These are phyloP conservation scores for Rhexocercosporidium sp. DNA, from an alignment of 2,329 filamentous ascomycete species.

Conservation along the genomic window DNA sequence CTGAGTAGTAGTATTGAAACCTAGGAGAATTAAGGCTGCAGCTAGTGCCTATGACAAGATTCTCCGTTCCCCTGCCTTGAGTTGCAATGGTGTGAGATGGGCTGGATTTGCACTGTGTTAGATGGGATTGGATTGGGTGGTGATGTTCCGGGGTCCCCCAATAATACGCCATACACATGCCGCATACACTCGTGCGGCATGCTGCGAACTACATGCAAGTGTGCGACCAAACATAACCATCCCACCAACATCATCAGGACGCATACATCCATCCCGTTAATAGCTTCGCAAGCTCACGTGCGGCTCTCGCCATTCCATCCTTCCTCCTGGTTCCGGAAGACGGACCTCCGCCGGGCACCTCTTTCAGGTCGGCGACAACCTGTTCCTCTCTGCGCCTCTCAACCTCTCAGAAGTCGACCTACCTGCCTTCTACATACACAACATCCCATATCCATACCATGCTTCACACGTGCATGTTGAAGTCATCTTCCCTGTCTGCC, in stretches of 20 bases:
- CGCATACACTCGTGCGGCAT: neutral
- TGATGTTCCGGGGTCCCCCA: neutral
- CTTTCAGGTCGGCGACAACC: conserved; percentile 3
- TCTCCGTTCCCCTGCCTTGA: conserved; percentile 9
- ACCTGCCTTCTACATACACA: neutral
- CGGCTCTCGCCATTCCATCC: neutral
- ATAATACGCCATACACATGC: neutral
- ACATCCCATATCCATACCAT: neutral
- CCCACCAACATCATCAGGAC: too few species aligned
- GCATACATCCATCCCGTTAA: neutral
- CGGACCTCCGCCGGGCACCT: conserved; percentile 3
- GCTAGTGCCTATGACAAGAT: neutral
- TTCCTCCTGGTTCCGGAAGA: neutral
- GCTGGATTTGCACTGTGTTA: neutral
- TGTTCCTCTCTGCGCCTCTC: neutral
- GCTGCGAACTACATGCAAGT: conserved; percentile 7
- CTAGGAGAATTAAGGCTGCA: conserved; percentile 9
- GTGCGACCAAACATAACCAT: neutral
- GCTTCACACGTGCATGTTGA: neutral
- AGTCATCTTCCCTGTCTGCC: neutral
- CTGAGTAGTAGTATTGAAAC: conserved; percentile 3
- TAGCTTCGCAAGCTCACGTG: neutral
- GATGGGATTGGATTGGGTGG: neutral
- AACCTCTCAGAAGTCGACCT: conserved; percentile 1
- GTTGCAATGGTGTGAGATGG: conserved; percentile 3